Evolutionary conservation across 768 basidiomycete species (phyloP).

Genomic region (Amyloporia xantha): DNA sequence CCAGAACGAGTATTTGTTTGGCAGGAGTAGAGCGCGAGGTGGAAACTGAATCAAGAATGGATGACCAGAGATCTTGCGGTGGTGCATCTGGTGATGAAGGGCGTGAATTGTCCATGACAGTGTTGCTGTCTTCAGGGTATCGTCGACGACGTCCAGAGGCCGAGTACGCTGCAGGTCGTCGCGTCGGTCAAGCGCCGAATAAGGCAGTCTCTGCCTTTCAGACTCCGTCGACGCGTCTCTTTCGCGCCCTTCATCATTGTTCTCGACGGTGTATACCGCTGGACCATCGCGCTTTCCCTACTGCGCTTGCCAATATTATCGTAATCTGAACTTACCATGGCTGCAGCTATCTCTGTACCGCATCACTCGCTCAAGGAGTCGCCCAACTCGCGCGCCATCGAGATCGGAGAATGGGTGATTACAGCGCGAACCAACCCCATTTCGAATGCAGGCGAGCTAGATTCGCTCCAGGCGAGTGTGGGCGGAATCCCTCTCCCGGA

Average conservation of each 20-base stretch:
- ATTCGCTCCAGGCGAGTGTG: slow-evolving; percentile 55
- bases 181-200: neutral
- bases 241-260: neutral
- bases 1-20: slow-evolving; percentile 83
- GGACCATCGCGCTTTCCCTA: neutral
- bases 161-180: neutral
- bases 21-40: slow-evolving; percentile 74
- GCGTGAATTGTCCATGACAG: slow-evolving; percentile 39
- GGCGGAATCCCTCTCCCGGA: slow-evolving; percentile 81
- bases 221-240: slow-evolving; percentile 15
- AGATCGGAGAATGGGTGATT: slow-evolving; percentile 62
- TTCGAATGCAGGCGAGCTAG: slow-evolving; percentile 69
- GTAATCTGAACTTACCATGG: slow-evolving; percentile 28
- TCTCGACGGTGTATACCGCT: slow-evolving; percentile 7
- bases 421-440: slow-evolving; percentile 71
- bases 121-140: neutral
- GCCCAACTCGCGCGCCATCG: slow-evolving; percentile 62
- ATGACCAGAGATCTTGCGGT: slow-evolving; percentile 85
- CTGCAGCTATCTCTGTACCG: slow-evolving; percentile 43
- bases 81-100: slow-evolving; percentile 68
- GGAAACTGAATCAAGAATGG: slow-evolving; percentile 85
- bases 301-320: slow-evolving; percentile 1
- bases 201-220: slow-evolving; percentile 1
- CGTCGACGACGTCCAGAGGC: neutral
- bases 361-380: slow-evolving; percentile 62